These are phyloP conservation scores for Adansonia digitata DNA, from an alignment of 345 rosid genomes.

Conservation along the genomic window DNA sequence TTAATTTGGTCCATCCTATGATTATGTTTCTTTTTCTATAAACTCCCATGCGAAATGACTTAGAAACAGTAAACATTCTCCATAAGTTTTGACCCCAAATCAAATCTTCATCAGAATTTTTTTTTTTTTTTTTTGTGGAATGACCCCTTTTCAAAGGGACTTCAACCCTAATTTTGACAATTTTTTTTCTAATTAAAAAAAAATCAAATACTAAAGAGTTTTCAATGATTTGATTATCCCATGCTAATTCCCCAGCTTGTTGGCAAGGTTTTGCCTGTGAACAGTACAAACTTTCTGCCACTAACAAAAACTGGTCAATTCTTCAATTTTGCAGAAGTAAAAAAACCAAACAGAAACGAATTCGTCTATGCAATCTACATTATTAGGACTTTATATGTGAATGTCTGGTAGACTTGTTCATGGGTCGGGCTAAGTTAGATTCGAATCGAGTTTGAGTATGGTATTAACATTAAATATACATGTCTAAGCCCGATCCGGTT, in stretches of 20 bases:
- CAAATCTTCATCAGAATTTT: background rate
- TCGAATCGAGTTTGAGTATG: no score
- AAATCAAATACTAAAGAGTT: background rate
- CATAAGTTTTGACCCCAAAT: conserved; percentile 21
- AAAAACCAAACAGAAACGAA: no score
- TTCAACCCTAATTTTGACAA: background rate
- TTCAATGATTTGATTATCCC: conserved; percentile 30
- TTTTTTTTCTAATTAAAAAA: background rate
- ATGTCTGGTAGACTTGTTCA: no score
- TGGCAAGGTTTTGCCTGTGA: conserved; percentile 8
- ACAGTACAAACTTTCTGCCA: background rate
- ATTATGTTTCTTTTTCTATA: conserved; percentile 32
- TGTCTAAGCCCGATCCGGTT: no score
- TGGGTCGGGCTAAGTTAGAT: no score
- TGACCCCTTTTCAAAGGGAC: conserved; percentile 9
- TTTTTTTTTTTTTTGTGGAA: background rate
- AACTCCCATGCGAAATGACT: conserved; percentile 24
- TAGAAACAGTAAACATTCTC: conserved; percentile 15
- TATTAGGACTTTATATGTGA: no score
- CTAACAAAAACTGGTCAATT: no score
- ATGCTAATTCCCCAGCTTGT: conserved; percentile 5
- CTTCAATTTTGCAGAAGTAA: no score
- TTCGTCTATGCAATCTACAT: no score
- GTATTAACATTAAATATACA: no score
- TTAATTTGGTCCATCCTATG: conserved; percentile 30